Conservation (phyloP, 805 yeast species). For the Scheffersomyces spartinae region DNA sequence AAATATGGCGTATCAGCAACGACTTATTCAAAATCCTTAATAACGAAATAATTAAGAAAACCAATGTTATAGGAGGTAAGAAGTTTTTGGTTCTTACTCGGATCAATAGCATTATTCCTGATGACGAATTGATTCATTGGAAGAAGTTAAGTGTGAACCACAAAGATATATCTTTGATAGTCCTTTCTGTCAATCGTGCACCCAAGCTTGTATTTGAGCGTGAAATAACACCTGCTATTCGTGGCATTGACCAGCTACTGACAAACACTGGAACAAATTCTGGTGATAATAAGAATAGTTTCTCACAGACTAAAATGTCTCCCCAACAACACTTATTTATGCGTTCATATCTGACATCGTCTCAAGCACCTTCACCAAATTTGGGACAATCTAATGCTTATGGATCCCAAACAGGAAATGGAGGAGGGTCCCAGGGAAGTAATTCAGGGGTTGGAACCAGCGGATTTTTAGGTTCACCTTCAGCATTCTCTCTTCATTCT, state of each 20-base stretch:
- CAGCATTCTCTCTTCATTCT: too few species aligned
- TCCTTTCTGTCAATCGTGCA: slow-evolving; percentile 52
- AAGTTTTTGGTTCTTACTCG: slow-evolving; percentile 58
- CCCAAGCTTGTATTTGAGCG: slow-evolving; percentile 33
- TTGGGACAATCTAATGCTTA: too few species aligned
- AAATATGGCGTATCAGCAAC: slow-evolving; percentile 52
- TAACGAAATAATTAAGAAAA: slow-evolving; percentile 19
- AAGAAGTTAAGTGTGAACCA: slow-evolving; percentile 54
- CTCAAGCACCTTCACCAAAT: slow-evolving; percentile 9
- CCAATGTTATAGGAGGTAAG: slow-evolving; percentile 35
- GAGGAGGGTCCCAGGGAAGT: too few species aligned
- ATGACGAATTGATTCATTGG: slow-evolving; percentile 75
- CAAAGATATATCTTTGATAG: slow-evolving; percentile 48
- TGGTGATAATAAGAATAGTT: background rate
- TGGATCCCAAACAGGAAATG: too few species aligned
- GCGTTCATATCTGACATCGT: slow-evolving; percentile 4
- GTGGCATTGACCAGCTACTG: slow-evolving; percentile 7
- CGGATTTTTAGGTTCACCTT: too few species aligned
- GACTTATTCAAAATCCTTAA: slow-evolving; percentile 27
- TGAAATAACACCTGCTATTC: slow-evolving; percentile 14
- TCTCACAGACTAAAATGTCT: background rate
- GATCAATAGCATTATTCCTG: slow-evolving; percentile 63
- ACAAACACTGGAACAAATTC: slow-evolving; percentile 5
- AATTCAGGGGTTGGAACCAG: too few species aligned
- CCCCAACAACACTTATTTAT: slow-evolving; percentile 4